Base-by-base conservation (phyloP, 345 rosid species). In the Syzygium oleosum region DNA sequence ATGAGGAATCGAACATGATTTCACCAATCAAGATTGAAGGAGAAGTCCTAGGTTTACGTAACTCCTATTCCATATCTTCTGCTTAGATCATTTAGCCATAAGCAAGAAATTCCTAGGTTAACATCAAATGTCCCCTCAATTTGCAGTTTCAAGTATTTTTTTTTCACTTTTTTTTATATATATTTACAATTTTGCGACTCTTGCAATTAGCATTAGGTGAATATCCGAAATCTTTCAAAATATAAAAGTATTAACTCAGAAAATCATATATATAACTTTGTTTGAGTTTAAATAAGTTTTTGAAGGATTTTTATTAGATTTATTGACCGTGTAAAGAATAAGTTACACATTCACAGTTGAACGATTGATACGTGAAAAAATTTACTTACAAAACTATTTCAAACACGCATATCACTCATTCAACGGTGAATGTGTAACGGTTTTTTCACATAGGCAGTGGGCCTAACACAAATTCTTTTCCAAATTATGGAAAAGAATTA, bases 281-380 rank as follows among this genome's bases (percentile, higher is more conserved):
- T n/a, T 55, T 22, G 27, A 55, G 0, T 55, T 21, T 55, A 12
- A 8, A 22, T 55, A 22, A 22, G 0, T 55, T 55, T 55, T 22
- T 55, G 5, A 55, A 55, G 59, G 59, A 55, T 55, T 55, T 55
- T 55, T 54, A 22, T 22, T 55, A 21, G 1, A 3, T 55, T 9
- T 0, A 54, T 55, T 1, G 0, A 21, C 1, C 0, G 11, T 21
- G 10, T 55, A 22, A 9, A 22, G 0, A 55, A 1, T 7, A 54
- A 54, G 56, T 54, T 19, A 19, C 23, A 54, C 4, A 54, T 54
- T 54, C 1, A 54, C 1, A 2, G 9, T 0, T 21, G 58, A 4
- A 55, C 0, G 1, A 2, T 55, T 53, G 23, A 54, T 16, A 15
- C 6, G 10, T 21, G 25, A 1, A 55, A 55, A 55, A 21, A 0